Evolutionary conservation across 2,329 filamentous ascomycete genomes (phyloP), one percentile per base, ranked within the genome.

Genomic region (Xylariaceae sp.): DNA sequence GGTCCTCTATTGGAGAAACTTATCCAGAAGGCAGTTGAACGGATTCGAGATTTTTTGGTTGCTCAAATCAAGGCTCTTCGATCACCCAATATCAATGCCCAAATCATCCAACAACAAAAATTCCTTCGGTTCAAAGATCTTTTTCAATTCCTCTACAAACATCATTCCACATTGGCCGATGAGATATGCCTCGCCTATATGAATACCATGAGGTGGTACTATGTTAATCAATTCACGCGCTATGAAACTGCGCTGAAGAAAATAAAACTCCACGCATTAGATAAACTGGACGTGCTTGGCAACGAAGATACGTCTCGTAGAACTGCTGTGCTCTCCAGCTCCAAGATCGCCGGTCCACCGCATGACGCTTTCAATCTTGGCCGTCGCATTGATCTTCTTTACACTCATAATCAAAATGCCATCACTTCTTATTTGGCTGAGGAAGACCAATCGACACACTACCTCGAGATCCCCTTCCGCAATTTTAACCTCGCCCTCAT

Each of bases 131-230:
- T 90, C 70, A 95, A 88, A 64, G 90, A 95, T 25, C 72, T 96
- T 0, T 98, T 85, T 66, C 76, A 80, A 5, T 98, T 97, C 61
- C 75, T 98, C 23, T 82, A 88, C 48, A 83, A 80, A 56, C 86
- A 92, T 54, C 90, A 97, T 58, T 73, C 86, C 1, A 76, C 80
- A n/a, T 79, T 98, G 5, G 89, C 88, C 7, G 85, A 91, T 42
- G 88, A 98, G 66, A 95, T 98, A 54, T 83, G 83, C 7, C 86
- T 89, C 63, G 93, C 94, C 3, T 98, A 98, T 61, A 85, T 94
- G 71, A 95, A 96, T 64, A 98, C 94, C 0, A 98, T 98, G 89
- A 82, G 90, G 42, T 98, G 93, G 93, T 98, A 98, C 62, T 97
- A 97, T 63, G 70, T 86, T 42, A 93, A 86, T 54, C 88, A 96